These are phyloP conservation scores for Lyophyllum shimeji DNA, from an alignment of 768 basidiomycete species.

Conservation along the genomic window DNA sequence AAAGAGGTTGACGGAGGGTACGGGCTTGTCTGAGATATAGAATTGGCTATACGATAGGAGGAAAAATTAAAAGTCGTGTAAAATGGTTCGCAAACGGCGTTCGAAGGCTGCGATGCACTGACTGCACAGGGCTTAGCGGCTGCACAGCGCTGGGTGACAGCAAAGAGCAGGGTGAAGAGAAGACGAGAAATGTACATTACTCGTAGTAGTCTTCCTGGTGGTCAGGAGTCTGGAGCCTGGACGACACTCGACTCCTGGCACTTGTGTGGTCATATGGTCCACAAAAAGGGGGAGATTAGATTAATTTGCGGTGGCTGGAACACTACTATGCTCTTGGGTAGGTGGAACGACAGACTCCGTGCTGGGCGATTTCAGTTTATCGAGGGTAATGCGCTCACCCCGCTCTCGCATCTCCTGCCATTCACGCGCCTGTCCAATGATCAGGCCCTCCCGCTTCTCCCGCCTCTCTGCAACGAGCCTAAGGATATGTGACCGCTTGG, in stretches of 20 bases:
- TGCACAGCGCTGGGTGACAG: background rate
- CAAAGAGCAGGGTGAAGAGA: background rate
- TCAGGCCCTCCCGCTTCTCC: conserved; percentile 37
- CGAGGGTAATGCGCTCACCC: conserved; percentile 25
- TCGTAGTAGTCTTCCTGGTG: no score
- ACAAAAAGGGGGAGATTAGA: background rate
- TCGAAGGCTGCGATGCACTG: background rate
- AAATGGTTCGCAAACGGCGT: conserved; percentile 24
- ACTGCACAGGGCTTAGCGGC: no score
- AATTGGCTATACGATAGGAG: conserved; percentile 16
- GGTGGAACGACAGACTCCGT: background rate
- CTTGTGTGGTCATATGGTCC: conserved; percentile 2
- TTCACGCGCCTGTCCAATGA: conserved; percentile 32
- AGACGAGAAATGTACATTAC: conserved; percentile 1
- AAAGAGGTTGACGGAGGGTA: conserved; percentile 16
- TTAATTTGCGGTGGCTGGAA: conserved; percentile 5
- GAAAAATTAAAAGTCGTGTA: conserved; percentile 11
- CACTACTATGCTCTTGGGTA: conserved; percentile 2
- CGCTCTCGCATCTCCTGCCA: conserved; percentile 35
- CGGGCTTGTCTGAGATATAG: conserved; percentile 11
- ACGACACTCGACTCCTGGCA: background rate
- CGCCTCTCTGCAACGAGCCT: conserved; percentile 42
- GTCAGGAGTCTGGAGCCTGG: no score
- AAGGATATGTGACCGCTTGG: conserved; percentile 46
- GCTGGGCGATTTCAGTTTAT: conserved; percentile 4